A percentile compares a stretch with the other conserved stretches of the same genome.
These are phyloP conservation scores for Anethum foeniculum DNA, from an alignment of 140 eudicot genomes.

Conservation along the genomic window DNA sequence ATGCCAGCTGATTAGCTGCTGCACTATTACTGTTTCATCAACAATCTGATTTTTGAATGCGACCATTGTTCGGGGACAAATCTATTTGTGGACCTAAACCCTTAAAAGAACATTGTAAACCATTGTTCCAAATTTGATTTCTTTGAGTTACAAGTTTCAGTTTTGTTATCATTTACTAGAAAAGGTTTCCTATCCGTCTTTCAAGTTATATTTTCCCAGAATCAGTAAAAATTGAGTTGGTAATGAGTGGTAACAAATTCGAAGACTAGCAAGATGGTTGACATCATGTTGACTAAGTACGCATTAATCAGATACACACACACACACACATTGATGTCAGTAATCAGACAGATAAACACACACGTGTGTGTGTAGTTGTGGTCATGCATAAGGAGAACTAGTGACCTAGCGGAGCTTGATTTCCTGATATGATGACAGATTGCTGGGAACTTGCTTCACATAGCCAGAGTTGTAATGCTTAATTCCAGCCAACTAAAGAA, in stretches of 20 bases:
- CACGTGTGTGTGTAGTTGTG: neutral
- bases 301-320: neutral
- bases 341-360: neutral
- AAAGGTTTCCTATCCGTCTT: neutral
- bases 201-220: neutral
- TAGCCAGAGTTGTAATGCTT: constrained; percentile 62
- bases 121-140: neutral
- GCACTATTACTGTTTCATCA: neutral
- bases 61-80: neutral
- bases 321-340: neutral
- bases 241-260: neutral
- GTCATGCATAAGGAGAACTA: neutral
- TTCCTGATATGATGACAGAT: constrained; percentile 29
- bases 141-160: neutral
- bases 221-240: neutral
- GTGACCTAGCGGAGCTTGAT: constrained; percentile 3
- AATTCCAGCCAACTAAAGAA: constrained; percentile 28
- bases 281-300: neutral
- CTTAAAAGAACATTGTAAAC: neutral
- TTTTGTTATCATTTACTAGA: neutral
- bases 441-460: constrained; percentile 66
- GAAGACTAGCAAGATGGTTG: neutral
- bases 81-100: neutral
- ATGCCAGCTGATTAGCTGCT: neutral
- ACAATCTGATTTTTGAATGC: neutral